phyloP scores from a whole-genome alignment of 208 protist species.

The Trypanosoma caninum region DNA sequence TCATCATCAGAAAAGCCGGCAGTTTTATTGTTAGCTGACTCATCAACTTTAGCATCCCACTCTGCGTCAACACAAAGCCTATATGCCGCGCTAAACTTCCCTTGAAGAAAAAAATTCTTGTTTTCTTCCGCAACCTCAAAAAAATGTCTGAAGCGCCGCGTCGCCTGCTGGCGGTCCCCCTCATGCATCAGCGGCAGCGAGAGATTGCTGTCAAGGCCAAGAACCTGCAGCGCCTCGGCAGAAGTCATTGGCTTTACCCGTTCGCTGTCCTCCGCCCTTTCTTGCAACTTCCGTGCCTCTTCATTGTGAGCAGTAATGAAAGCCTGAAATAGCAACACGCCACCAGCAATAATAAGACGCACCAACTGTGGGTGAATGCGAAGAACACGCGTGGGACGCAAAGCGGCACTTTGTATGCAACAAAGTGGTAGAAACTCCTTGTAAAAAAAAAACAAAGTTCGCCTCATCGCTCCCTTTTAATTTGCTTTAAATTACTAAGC shows the following conservation, averaged over 20 bases:
- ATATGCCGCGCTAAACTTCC: constrained; percentile 79
- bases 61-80: constrained; percentile 64
- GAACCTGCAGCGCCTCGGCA: constrained; percentile 61
- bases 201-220: constrained; percentile 49
- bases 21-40: not conserved
- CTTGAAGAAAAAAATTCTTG: constrained; percentile 67
- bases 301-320: constrained; percentile 55
- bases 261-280: constrained; percentile 20
- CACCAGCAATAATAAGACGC: constrained; percentile 31
- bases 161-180: constrained; percentile 35
- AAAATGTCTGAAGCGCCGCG: constrained; percentile 60
- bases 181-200: constrained; percentile 28
- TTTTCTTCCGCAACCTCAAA: constrained; percentile 49
- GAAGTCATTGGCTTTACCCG: constrained; percentile 26
- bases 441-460: not conserved
- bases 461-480: constrained; percentile 10
- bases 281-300: constrained; percentile 34
- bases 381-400: constrained; percentile 35
- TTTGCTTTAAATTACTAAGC: not conserved
- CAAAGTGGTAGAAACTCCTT: not conserved
- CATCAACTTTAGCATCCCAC: constrained; percentile 43
- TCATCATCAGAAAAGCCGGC: not conserved
- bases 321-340: constrained; percentile 39
- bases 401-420: not conserved
- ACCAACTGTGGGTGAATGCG: constrained; percentile 57